Evolutionary conservation across 108 stramenopile genomes (phyloP).

Genomic region (Skeletonema menzelii): DNA sequence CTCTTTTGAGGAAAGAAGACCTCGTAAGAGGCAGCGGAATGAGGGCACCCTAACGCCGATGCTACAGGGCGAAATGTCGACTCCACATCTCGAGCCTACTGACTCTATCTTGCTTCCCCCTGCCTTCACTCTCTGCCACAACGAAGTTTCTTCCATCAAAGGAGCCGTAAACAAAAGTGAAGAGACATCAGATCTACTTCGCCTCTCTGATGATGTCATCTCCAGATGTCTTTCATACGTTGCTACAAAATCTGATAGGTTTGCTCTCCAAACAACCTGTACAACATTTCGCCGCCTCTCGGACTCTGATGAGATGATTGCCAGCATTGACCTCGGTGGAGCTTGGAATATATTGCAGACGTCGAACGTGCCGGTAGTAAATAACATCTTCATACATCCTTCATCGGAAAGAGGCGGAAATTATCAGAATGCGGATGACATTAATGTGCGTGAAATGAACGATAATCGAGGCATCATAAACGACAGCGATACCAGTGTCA

Average conservation of each 20-base stretch:
- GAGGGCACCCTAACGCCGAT: background rate
- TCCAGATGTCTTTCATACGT: slow-evolving; percentile 60
- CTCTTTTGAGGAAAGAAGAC: background rate
- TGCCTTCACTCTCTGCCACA: background rate
- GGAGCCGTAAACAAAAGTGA: background rate
- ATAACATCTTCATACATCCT: slow-evolving; percentile 57
- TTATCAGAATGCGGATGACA: slow-evolving; percentile 25
- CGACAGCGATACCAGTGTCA: slow-evolving; percentile 18
- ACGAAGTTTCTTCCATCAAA: background rate
- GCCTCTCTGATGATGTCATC: slow-evolving; percentile 19
- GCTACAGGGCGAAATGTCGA: background rate
- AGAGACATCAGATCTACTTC: slow-evolving; percentile 15
- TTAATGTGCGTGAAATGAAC: slow-evolving; percentile 10
- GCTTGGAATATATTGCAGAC: slow-evolving; percentile 34
- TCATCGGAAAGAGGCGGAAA: slow-evolving; percentile 23
- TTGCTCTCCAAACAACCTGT: slow-evolving; percentile 65
- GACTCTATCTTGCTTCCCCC: background rate
- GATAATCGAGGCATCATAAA: slow-evolving; percentile 24
- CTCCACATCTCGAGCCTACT: slow-evolving; percentile 1
- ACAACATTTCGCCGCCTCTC: slow-evolving; percentile 59
- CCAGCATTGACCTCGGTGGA: slow-evolving; percentile 58
- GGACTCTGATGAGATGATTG: slow-evolving; percentile 61
- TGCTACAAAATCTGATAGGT: slow-evolving; percentile 54
- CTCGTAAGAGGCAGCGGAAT: background rate
- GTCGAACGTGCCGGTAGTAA: slow-evolving; percentile 9